These are phyloP conservation scores for Diaporthe nobilis DNA, from an alignment of 2,329 filamentous ascomycete species.

Conservation along the genomic window DNA sequence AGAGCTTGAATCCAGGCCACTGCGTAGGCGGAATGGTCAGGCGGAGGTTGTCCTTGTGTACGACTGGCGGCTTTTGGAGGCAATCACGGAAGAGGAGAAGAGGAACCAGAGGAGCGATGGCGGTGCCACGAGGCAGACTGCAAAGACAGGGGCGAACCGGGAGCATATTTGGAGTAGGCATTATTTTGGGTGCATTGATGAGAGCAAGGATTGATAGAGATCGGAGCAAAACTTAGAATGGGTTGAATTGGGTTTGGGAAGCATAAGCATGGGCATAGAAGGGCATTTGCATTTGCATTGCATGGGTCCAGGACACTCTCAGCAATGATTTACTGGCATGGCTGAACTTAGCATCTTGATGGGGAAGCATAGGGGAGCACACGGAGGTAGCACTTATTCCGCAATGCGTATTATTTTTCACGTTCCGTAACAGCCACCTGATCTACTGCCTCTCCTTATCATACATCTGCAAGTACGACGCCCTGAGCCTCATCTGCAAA, in stretches of 20 bases:
- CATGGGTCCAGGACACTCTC: background rate
- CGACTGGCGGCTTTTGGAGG: constrained; percentile 57
- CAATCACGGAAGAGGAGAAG: constrained; percentile 45
- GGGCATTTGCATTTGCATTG: constrained; percentile 27
- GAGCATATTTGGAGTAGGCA: constrained; percentile 46
- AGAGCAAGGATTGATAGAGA: background rate
- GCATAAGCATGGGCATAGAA: constrained; percentile 15
- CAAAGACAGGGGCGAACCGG: constrained; percentile 35
- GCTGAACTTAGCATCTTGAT: background rate
- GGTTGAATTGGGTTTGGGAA: constrained; percentile 7
- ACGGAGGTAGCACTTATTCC: background rate
- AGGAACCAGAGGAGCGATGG: constrained; percentile 45
- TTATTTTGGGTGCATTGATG: constrained; percentile 45
- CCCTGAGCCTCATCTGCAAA: constrained; percentile 71
- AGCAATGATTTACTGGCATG: constrained; percentile 10
- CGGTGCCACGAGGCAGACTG: constrained; percentile 31
- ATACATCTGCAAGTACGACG: constrained; percentile 71
- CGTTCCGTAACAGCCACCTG: background rate
- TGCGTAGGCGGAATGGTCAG: constrained; percentile 46
- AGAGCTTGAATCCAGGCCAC: constrained; percentile 44
- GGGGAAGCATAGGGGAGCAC: background rate
- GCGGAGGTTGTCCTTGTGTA: constrained; percentile 51
- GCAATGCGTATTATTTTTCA: background rate
- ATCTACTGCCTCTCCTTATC: constrained; percentile 44
- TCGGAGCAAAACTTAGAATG: background rate